These are phyloP conservation scores for Aspergillus fructus DNA, from an alignment of 2,329 filamentous ascomycete species.

Conservation along the genomic window DNA sequence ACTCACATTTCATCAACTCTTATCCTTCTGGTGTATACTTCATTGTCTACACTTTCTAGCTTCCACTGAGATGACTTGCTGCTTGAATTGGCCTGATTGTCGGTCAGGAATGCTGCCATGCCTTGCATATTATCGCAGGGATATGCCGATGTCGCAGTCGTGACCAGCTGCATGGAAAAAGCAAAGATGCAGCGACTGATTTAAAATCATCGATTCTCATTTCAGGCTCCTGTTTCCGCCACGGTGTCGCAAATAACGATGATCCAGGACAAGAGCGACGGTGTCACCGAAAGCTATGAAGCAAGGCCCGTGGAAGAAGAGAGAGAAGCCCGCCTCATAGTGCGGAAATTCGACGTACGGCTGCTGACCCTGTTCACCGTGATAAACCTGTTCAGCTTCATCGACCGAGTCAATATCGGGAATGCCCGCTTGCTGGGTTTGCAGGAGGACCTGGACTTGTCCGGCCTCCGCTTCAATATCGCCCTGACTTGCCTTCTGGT, in stretches of 20 bases:
- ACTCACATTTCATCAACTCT: no score
- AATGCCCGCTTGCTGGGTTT: constrained; percentile 36
- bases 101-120: neutral
- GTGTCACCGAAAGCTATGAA: neutral
- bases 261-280: neutral
- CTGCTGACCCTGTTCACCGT: constrained; percentile 34
- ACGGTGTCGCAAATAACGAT: neutral
- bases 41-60: no score
- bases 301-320: neutral
- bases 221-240: neutral
- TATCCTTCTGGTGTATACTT: no score
- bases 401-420: constrained; percentile 37
- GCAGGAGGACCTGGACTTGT: constrained; percentile 24
- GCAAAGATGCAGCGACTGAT: neutral
- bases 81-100: neutral
- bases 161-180: neutral
- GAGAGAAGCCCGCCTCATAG: constrained; percentile 16
- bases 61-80: no score
- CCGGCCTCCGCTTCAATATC: constrained; percentile 34
- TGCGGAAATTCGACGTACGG: constrained; percentile 35
- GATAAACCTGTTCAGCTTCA: constrained; percentile 30
- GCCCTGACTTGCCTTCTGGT: constrained; percentile 15
- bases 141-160: neutral
- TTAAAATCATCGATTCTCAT: no score
- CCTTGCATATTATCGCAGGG: neutral